phyloP scores from a whole-genome alignment of 176 grass and related monocot species.

The Thinopyrum elongatum region DNA sequence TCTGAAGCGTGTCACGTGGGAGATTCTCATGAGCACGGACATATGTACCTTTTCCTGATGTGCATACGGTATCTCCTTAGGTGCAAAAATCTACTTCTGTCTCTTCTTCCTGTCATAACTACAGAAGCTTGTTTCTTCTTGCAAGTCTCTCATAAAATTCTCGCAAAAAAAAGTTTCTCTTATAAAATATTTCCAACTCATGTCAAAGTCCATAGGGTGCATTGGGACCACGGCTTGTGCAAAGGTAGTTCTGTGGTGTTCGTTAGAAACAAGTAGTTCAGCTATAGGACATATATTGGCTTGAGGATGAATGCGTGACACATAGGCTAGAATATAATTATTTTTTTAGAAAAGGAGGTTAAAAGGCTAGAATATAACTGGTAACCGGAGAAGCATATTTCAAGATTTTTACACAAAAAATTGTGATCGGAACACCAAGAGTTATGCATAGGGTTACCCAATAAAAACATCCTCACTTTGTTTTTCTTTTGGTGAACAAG shows the following conservation, averaged over 20 bases:
- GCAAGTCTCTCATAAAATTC: background rate
- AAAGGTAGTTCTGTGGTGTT: slow-evolving; percentile 14
- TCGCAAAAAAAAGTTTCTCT: background rate
- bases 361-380: background rate
- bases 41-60: slow-evolving; percentile 30
- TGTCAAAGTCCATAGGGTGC: background rate
- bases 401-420: background rate
- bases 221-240: background rate
- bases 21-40: background rate
- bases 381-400: slow-evolving; percentile 18
- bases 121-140: slow-evolving; percentile 24
- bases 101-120: background rate
- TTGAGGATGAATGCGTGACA: slow-evolving; percentile 12
- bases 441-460: background rate
- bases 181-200: background rate
- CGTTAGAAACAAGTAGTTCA: slow-evolving; percentile 19
- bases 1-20: slow-evolving; percentile 11
- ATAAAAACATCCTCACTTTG: background rate
- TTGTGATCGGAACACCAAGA: background rate
- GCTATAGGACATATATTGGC: slow-evolving; percentile 13
- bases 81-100: slow-evolving; percentile 11
- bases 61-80: background rate
- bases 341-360: too few species aligned
- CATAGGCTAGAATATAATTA: background rate
- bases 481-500: background rate